Conservation (phyloP, 2,329 filamentous ascomycete species). For the Rhynchosporium secalis region DNA sequence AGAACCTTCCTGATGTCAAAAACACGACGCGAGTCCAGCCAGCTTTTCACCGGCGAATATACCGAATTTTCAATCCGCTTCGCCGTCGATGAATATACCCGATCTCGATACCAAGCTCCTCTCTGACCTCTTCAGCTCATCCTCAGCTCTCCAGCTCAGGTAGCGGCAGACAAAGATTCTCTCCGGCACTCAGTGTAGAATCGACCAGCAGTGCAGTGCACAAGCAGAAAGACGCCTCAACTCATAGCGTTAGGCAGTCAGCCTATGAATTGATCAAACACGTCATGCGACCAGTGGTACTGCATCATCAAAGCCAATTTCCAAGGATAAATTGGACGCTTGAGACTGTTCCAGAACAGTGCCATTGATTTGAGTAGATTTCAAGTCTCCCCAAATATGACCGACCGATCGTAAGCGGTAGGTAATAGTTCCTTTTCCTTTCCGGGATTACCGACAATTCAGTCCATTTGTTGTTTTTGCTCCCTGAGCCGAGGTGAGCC, state of each 20-base stretch:
- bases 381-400: not conserved
- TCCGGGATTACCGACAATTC: not conserved
- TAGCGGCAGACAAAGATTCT: not conserved
- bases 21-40: no score
- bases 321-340: not conserved
- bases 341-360: not conserved
- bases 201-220: not conserved
- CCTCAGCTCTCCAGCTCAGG: slow-evolving; percentile 1
- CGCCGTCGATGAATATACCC: no score
- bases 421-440: not conserved
- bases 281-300: slow-evolving; percentile 4
- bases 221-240: not conserved
- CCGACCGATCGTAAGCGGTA: not conserved
- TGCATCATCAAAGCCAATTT: not conserved
- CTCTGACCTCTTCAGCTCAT: not conserved
- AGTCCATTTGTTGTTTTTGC: not conserved
- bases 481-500: not conserved
- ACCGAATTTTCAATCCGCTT: no score
- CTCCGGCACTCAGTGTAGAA: not conserved
- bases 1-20: no score
- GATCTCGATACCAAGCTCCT: not conserved
- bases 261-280: slow-evolving; percentile 10
- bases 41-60: no score
- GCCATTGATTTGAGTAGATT: not conserved
- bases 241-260: not conserved